Conservation (phyloP, 345 rosid species). For the Lumnitzera littorea region DNA sequence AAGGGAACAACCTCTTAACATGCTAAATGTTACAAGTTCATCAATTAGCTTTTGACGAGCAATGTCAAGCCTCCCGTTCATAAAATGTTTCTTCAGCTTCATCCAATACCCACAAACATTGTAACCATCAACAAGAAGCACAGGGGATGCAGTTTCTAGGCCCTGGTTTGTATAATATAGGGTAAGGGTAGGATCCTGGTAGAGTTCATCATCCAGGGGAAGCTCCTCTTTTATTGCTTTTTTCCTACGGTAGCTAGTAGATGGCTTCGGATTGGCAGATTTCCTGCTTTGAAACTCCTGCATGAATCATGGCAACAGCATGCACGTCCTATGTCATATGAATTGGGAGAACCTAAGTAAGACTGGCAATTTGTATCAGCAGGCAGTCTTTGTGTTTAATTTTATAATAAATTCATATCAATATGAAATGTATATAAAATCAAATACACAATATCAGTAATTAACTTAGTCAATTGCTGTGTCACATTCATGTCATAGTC, state of each 20-base stretch:
- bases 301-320: background rate
- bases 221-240: conserved; percentile 64
- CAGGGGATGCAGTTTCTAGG: conserved; percentile 61
- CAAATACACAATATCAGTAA: too few species aligned
- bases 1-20: conserved; percentile 50
- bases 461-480: too few species aligned
- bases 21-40: conserved; percentile 68
- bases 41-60: conserved; percentile 82
- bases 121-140: conserved; percentile 94
- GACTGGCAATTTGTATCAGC: too few species aligned
- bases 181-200: conserved; percentile 60
- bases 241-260: conserved; percentile 85
- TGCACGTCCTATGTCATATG: too few species aligned
- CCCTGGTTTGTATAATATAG: conserved; percentile 81
- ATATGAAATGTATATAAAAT: too few species aligned
- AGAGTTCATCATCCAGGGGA: conserved; percentile 52
- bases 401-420: too few species aligned
- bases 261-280: conserved; percentile 57
- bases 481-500: too few species aligned
- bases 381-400: too few species aligned
- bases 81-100: conserved; percentile 84
- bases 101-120: conserved; percentile 94
- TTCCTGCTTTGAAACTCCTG: conserved; percentile 64
- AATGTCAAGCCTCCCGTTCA: conserved; percentile 69
- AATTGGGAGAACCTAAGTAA: too few species aligned